phyloP scores from a whole-genome alignment of 192 early-diverging fungal species.

The Backusella mclennaniae region DNA sequence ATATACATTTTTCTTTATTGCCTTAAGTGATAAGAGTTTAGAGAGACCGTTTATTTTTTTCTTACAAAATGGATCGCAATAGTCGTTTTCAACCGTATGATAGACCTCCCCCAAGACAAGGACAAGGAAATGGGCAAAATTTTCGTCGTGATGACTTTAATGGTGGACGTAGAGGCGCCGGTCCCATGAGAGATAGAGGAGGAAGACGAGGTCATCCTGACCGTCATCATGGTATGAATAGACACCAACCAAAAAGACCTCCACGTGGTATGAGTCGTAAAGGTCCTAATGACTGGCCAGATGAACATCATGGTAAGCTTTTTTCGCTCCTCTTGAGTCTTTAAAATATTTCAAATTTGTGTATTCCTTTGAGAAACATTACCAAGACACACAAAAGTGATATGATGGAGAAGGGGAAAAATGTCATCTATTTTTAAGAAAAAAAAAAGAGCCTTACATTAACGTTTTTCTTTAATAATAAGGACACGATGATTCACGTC shows the following conservation, averaged over 20 bases:
- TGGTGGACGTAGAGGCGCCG: background rate
- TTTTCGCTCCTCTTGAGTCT: background rate
- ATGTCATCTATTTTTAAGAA: too few species aligned
- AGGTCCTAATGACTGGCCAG: background rate
- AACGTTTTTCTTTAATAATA: background rate
- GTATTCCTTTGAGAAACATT: background rate
- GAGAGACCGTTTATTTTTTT: background rate
- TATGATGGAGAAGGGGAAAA: background rate
- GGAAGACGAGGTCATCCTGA: slow-evolving; percentile 5
- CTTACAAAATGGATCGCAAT: slow-evolving; percentile 9
- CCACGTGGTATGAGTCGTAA: background rate
- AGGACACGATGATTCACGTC: slow-evolving; percentile 11
- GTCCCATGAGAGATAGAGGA: background rate
- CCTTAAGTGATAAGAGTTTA: too few species aligned
- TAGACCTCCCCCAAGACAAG: slow-evolving; percentile 9
- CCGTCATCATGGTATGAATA: background rate
- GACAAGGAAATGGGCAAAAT: background rate
- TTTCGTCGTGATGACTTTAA: slow-evolving; percentile 15
- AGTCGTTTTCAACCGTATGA: slow-evolving; percentile 14
- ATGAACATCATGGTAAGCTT: slow-evolving; percentile 13
- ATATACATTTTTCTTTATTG: too few species aligned
- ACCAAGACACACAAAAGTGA: background rate
- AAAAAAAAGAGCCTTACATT: background rate
- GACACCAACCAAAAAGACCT: slow-evolving; percentile 3
- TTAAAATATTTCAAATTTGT: background rate